Percentiles rank a stretch among this genome's conserved stretches.
These are phyloP conservation scores for Hamigera avellanea DNA, from an alignment of 495 filamentous ascomycete species.

Conservation along the genomic window DNA sequence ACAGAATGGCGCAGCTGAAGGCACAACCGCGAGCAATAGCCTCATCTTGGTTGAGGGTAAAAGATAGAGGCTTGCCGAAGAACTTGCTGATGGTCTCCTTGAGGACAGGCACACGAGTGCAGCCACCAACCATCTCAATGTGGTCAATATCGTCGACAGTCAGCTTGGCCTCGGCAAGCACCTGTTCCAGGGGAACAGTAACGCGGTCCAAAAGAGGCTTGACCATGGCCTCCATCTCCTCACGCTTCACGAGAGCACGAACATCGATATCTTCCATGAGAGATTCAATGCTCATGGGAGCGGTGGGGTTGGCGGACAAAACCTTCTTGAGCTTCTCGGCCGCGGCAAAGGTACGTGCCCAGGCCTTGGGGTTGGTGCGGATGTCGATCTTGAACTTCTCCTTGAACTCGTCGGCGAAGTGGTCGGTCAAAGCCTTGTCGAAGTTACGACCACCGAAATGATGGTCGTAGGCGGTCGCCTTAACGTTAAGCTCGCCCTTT, in stretches of 20 bases:
- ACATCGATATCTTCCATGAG: conserved; percentile 98
- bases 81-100: conserved; percentile 84
- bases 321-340: conserved; percentile 99
- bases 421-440: conserved; percentile 86
- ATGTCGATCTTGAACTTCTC: conserved; percentile 90
- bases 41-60: conserved; percentile 97
- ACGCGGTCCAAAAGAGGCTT: conserved; percentile 72
- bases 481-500: conserved; percentile 93
- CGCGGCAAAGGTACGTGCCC: conserved; percentile 71
- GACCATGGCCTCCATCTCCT: conserved; percentile 85
- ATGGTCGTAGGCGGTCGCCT: conserved; percentile 85
- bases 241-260: conserved; percentile 75
- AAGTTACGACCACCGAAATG: conserved; percentile 98
- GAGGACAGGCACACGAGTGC: conserved; percentile 84
- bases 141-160: conserved; percentile 83
- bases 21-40: conserved; percentile 92
- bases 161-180: conserved; percentile 82
- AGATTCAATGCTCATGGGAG: conserved; percentile 95
- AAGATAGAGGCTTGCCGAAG: conserved; percentile 86
- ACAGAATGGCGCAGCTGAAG: conserved; percentile 96
- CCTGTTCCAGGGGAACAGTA: conserved; percentile 70
- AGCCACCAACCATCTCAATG: conserved; percentile 90
- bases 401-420: conserved; percentile 90
- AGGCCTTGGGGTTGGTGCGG: conserved; percentile 75
- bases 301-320: conserved; percentile 85